Percentiles rank a stretch among this genome's conserved stretches.
These are phyloP conservation scores for Lactifluus pinguis DNA, from an alignment of 768 basidiomycete genomes.

Conservation along the genomic window DNA sequence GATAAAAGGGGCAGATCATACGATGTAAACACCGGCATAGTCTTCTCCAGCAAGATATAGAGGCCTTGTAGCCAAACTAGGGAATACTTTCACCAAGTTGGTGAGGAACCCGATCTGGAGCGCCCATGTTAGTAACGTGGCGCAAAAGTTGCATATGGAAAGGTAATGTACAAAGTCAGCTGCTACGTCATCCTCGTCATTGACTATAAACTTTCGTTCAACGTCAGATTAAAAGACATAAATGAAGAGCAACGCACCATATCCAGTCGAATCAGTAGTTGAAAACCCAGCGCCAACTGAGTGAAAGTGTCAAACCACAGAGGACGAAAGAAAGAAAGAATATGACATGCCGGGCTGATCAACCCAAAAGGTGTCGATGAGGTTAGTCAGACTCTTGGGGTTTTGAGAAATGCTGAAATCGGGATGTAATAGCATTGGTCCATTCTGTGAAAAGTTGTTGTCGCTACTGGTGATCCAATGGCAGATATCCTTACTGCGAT, in stretches of 20 bases:
- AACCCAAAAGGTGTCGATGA: conserved; percentile 64
- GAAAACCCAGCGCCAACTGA: conserved; percentile 52
- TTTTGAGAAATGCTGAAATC: conserved; percentile 45
- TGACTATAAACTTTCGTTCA: conserved; percentile 27
- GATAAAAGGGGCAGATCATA: conserved; percentile 24
- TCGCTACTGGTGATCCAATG: not conserved
- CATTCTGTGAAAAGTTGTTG: conserved; percentile 39
- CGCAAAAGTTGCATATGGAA: not conserved
- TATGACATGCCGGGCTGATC: conserved; percentile 49
- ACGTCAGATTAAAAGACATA: not conserved
- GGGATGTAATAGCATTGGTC: conserved; percentile 49
- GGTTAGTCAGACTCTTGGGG: conserved; percentile 45
- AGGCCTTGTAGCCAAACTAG: conserved; percentile 55
- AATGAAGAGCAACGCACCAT: conserved; percentile 32
- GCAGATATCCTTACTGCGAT: conserved; percentile 36
- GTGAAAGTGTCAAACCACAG: not conserved
- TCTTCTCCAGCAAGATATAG: conserved; percentile 65
- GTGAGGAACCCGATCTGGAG: conserved; percentile 58
- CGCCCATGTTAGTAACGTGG: not conserved
- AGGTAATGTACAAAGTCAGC: conserved; percentile 8
- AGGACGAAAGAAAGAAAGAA: not conserved
- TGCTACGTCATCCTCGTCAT: conserved; percentile 22
- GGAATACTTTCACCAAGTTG: conserved; percentile 70
- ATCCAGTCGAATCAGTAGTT: conserved; percentile 53
- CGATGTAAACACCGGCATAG: conserved; percentile 67